Base-by-base conservation (phyloP, 345 rosid genomes). In the Lumnitzera littorea region DNA sequence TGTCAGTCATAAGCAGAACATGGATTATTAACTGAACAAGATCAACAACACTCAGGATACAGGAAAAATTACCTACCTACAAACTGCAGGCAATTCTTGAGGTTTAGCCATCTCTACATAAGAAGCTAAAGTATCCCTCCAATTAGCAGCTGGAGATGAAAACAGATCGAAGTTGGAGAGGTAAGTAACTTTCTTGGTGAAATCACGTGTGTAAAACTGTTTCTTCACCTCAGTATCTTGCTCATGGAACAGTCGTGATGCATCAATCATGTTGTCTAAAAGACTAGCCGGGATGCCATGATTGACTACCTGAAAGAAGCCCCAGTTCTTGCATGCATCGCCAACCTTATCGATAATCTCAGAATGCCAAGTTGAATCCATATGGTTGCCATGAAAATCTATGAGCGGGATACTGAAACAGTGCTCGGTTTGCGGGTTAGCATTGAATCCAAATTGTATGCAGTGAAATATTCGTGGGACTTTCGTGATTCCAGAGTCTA, bases 71-170 rank as follows among this genome's bases (percentile, higher is more conserved):
- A 20, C 31, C 31, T 4, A 53, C 72, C 75, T 67, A 62, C 72
- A 70, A 12, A 48, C 55, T 55, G 15, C 53, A 20, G 75, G 75
- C 48, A 67, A 20, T 15, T 75, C 72, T 47, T 55, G 57, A 2
- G 62, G 56, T 2, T 52, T 29, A 0, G 66, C 3, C 11, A 63
- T 64, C 27, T 58, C 70, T 67, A 13, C 36, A 4, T 7, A 24
- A 29, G 55, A 64, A 12, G 47, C 46, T 1, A 75, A 50, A 2
- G 68, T 64, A 13, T 72, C 76, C 41, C 67, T 76, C 74, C 80
- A 66, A 29, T 70, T 63, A 5, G 74, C 57, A 1, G 51, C 48
- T 15, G 64, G 48, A 11, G 76, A 47, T 15, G 51, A 51, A 15
- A 24, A 58, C 57, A 72, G 53, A 56, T 69, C 65, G 20, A 65